These are phyloP conservation scores for Chrysanthemum lavandulifolium DNA, from an alignment of 129 eudicot species.

Conservation along the genomic window DNA sequence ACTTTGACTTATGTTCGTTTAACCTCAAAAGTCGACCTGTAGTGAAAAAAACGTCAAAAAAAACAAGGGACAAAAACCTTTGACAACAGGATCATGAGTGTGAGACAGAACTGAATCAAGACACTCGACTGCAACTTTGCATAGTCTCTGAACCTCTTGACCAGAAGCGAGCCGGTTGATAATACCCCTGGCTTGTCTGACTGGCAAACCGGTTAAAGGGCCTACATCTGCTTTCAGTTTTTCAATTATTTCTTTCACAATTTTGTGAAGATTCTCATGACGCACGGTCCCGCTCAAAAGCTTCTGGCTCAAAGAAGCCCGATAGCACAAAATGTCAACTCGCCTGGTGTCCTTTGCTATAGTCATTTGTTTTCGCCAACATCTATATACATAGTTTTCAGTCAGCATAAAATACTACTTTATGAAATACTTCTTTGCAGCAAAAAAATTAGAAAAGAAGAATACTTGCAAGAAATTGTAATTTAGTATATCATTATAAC, in stretches of 20 bases:
- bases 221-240: constrained; percentile 79
- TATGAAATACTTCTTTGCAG: background rate
- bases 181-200: constrained; percentile 76
- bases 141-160: constrained; percentile 68
- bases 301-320: constrained; percentile 63
- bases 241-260: constrained; percentile 49
- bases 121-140: constrained; percentile 60
- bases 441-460: too few species aligned
- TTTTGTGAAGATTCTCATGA: constrained; percentile 43
- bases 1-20: background rate
- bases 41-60: constrained; percentile 5
- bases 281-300: constrained; percentile 53
- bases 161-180: constrained; percentile 83
- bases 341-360: constrained; percentile 78
- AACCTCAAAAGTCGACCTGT: constrained; percentile 5
- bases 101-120: constrained; percentile 43
- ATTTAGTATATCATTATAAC: too few species aligned
- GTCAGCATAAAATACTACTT: constrained; percentile 4
- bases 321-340: constrained; percentile 79
- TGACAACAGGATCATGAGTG: constrained; percentile 12
- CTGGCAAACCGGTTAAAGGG: constrained; percentile 67
- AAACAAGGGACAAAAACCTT: constrained; percentile 18
- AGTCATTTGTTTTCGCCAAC: constrained; percentile 72
- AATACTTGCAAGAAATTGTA: too few species aligned
- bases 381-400: constrained; percentile 35